Evolutionary conservation across 2,329 filamentous ascomycete genomes (phyloP).

Genomic region (Zymoseptoria ardabiliae): DNA sequence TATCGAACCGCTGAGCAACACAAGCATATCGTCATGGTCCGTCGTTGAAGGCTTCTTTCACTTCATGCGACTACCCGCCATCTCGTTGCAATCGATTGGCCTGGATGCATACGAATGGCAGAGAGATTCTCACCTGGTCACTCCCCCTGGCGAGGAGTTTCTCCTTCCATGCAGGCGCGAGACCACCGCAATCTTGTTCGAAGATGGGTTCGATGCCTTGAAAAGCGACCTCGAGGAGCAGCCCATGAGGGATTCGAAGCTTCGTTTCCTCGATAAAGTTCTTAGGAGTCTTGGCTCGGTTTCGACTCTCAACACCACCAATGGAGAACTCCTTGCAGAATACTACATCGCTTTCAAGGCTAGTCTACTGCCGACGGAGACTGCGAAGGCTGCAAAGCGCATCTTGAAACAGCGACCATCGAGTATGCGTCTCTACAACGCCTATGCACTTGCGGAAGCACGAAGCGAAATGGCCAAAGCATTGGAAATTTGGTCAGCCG

Average conservation of each 20-base stretch:
- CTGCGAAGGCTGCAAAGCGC: conserved; percentile 64
- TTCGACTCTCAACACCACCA: conserved; percentile 32
- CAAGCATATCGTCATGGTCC: conserved; percentile 32
- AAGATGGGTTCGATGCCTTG: conserved; percentile 3
- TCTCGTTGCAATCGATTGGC: conserved; percentile 42
- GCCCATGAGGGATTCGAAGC: not conserved
- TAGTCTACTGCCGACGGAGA: conserved; percentile 42
- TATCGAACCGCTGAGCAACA: conserved; percentile 41
- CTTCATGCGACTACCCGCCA: conserved; percentile 45
- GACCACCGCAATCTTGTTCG: conserved; percentile 11
- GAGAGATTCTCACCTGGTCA: conserved; percentile 8
- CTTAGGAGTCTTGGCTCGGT: conserved; percentile 47
- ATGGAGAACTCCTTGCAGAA: conserved; percentile 51
- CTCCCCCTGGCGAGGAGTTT: not conserved
- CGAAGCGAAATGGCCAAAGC: conserved; percentile 42
- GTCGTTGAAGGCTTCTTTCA: conserved; percentile 60
- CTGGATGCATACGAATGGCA: conserved; percentile 15
- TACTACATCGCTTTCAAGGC: conserved; percentile 65
- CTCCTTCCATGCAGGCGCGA: conserved; percentile 3
- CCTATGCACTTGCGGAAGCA: conserved; percentile 67
- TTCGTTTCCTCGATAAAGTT: conserved; percentile 36
- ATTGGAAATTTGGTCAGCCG: conserved; percentile 58
- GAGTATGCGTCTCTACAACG: conserved; percentile 65
- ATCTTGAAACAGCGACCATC: conserved; percentile 62
- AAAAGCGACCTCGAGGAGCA: not conserved